Percentiles rank a stretch among this genome's conserved stretches.
phyloP scores from a whole-genome alignment of 1,139 yeast genomes.

The Lodderomyces jiufengensis region DNA sequence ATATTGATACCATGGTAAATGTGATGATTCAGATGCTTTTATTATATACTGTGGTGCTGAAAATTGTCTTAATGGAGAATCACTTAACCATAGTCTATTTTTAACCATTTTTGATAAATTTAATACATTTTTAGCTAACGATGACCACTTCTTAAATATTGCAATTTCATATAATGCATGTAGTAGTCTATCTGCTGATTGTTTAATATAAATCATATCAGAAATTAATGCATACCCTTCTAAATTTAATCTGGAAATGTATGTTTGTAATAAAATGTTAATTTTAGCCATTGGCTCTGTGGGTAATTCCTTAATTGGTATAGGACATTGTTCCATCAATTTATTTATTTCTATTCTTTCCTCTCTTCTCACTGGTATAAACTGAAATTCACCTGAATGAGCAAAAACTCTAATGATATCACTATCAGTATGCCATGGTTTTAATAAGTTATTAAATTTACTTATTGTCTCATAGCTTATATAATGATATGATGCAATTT shows the following conservation, averaged over 20 bases:
- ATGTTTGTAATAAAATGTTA: slow-evolving; percentile 77
- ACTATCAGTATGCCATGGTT: slow-evolving; percentile 62
- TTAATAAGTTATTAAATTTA: slow-evolving; percentile 56
- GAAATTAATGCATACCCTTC: slow-evolving; percentile 91
- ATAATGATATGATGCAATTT: slow-evolving; percentile 84
- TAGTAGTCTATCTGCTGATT: slow-evolving; percentile 85
- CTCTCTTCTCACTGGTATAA: slow-evolving; percentile 81
- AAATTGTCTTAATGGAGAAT: slow-evolving; percentile 85
- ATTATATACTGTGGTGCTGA: slow-evolving; percentile 64
- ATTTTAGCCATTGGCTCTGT: slow-evolving; percentile 78
- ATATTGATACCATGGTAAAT: slow-evolving; percentile 79
- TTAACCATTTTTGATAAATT: slow-evolving; percentile 80
- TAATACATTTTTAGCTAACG: slow-evolving; percentile 53
- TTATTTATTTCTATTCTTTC: slow-evolving; percentile 76
- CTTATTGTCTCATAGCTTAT: slow-evolving; percentile 70
- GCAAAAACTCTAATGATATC: slow-evolving; percentile 79
- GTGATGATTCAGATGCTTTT: slow-evolving; percentile 72
- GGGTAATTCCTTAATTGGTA: slow-evolving; percentile 73
- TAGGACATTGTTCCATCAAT: slow-evolving; percentile 72
- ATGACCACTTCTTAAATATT: slow-evolving; percentile 69
- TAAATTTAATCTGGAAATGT: slow-evolving; percentile 67
- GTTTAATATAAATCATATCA: slow-evolving; percentile 91
- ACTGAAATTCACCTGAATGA: slow-evolving; percentile 78
- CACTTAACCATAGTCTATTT: slow-evolving; percentile 76
- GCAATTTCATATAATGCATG: slow-evolving; percentile 85